Percentiles rank a stretch among this genome's conserved stretches.
These are phyloP conservation scores for Tulasnella sp. DNA, from an alignment of 768 basidiomycete species.

Conservation along the genomic window DNA sequence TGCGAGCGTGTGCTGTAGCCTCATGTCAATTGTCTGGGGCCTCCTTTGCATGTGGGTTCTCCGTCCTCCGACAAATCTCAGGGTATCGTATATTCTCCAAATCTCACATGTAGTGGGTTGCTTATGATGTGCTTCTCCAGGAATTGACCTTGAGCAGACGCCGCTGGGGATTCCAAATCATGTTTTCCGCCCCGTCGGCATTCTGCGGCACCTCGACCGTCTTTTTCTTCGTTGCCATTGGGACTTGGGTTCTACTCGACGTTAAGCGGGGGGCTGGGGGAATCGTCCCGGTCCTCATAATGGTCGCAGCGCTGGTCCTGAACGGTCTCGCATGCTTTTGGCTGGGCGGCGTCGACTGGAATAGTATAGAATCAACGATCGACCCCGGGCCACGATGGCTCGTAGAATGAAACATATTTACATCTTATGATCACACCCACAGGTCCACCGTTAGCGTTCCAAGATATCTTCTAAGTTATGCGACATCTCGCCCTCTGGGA, in stretches of 20 bases:
- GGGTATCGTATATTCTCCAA: background rate
- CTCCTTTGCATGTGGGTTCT: slow-evolving; percentile 17
- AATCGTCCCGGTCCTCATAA: background rate
- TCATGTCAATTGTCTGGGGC: slow-evolving; percentile 19
- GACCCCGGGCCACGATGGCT: background rate
- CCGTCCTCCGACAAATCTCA: background rate
- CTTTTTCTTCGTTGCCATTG: slow-evolving; percentile 16
- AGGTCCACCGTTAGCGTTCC: too few relatives aligned
- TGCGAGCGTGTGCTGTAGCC: slow-evolving; percentile 13
- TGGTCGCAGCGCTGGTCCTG: background rate
- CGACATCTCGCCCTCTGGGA: too few relatives aligned
- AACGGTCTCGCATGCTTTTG: slow-evolving; percentile 4
- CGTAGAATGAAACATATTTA: background rate
- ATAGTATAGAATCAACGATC: background rate
- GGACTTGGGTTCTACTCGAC: slow-evolving; percentile 10
- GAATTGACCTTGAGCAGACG: background rate
- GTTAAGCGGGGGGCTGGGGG: background rate
- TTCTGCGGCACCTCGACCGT: background rate
- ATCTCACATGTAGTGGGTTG: background rate
- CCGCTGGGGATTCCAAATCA: background rate
- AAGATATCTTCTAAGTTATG: too few relatives aligned
- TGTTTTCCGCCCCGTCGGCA: slow-evolving; percentile 1
- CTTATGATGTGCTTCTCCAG: background rate
- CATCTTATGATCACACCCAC: too few relatives aligned
- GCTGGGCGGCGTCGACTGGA: background rate